phyloP scores from a whole-genome alignment of 176 grass and related monocot genomes.

The Bromus sterilis region DNA sequence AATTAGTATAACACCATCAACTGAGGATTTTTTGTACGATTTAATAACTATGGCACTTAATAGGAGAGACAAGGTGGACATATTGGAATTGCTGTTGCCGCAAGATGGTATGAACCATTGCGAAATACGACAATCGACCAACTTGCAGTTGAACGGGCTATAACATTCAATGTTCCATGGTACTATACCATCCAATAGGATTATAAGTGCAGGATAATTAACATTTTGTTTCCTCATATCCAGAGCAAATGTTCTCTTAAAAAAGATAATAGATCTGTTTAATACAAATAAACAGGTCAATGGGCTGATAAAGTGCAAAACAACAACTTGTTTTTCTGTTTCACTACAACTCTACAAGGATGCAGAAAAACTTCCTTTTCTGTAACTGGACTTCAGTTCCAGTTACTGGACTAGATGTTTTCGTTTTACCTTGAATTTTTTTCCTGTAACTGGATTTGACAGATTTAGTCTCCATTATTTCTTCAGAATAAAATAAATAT shows the following conservation, averaged over 20 bases:
- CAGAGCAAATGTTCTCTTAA: not conserved
- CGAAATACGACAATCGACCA: slow-evolving; percentile 19
- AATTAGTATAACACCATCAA: not conserved
- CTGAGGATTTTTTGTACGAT: not conserved
- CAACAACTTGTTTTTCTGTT: not conserved
- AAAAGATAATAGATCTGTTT: not conserved
- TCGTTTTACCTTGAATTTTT: no score
- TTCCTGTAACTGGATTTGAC: not conserved
- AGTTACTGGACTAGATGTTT: no score
- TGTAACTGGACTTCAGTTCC: not conserved
- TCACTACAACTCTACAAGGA: not conserved
- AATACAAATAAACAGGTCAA: not conserved
- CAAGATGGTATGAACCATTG: slow-evolving; percentile 46
- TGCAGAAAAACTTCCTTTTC: not conserved
- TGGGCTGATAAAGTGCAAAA: not conserved
- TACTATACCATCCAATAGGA: slow-evolving; percentile 3
- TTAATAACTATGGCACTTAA: not conserved
- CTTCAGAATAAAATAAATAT: not conserved
- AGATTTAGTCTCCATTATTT: not conserved
- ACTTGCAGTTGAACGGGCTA: slow-evolving; percentile 17
- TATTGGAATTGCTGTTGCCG: slow-evolving; percentile 28
- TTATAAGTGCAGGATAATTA: not conserved
- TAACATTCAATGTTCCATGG: slow-evolving; percentile 29
- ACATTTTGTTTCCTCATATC: not conserved
- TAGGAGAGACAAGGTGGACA: slow-evolving; percentile 37